These are phyloP conservation scores for Chlorella sorokiniana DNA, from an alignment of 139 green algal species.

Conservation along the genomic window DNA sequence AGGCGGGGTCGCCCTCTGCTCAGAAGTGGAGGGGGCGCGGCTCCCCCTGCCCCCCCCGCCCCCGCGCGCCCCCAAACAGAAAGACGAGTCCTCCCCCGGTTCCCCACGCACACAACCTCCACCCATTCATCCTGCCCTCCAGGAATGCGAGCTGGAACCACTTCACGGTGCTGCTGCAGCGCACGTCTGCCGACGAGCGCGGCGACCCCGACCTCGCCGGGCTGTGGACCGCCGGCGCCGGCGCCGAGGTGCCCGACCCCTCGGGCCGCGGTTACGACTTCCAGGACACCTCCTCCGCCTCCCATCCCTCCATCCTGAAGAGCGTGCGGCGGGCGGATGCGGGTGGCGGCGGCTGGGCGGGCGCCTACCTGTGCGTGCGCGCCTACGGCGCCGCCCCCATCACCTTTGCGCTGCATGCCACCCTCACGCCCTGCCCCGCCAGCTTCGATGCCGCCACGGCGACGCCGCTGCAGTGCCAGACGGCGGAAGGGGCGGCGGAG, in stretches of 20 bases:
- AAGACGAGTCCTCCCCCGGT: not conserved
- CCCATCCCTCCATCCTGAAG: slow-evolving; percentile 18
- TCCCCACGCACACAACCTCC: not conserved
- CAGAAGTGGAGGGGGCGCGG: too few relatives aligned
- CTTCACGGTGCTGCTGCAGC: slow-evolving; percentile 39
- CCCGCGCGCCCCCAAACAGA: not conserved
- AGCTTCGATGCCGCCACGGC: slow-evolving; percentile 29
- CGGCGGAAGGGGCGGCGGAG: slow-evolving; percentile 11
- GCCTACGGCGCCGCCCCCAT: slow-evolving; percentile 37
- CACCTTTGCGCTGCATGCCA: slow-evolving; percentile 40
- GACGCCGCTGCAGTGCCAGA: slow-evolving; percentile 41
- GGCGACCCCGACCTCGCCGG: slow-evolving; percentile 51
- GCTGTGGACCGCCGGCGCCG: not conserved
- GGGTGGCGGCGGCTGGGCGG: not conserved
- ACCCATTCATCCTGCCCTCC: not conserved
- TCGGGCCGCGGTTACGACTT: not conserved
- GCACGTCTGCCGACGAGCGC: slow-evolving; percentile 29
- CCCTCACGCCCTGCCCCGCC: slow-evolving; percentile 33
- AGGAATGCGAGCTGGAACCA: slow-evolving; percentile 42
- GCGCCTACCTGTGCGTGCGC: slow-evolving; percentile 55
- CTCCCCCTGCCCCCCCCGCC: too few relatives aligned
- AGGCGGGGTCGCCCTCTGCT: too few relatives aligned
- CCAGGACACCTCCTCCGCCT: slow-evolving; percentile 3
- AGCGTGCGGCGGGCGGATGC: not conserved
- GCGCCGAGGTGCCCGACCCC: not conserved